Evolutionary conservation across 2,329 filamentous ascomycete species (phyloP).

Genomic region (Nigrospora osmanthi): DNA sequence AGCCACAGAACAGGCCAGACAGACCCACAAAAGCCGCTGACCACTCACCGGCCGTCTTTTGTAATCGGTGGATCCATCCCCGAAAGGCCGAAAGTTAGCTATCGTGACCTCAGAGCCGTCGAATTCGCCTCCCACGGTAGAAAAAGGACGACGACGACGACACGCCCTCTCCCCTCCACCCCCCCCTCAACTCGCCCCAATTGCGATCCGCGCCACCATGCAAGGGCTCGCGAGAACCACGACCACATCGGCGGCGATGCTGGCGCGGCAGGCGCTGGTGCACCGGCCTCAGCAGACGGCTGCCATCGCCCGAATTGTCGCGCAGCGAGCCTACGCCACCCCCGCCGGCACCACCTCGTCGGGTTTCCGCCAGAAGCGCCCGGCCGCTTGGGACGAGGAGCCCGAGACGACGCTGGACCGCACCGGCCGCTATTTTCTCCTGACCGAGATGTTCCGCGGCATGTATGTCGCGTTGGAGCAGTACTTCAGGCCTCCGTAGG

Average conservation of each 20-base stretch:
- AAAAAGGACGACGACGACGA: constrained; percentile 3
- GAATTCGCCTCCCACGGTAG: constrained; percentile 3
- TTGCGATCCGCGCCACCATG: constrained; percentile 12
- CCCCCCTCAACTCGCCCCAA: constrained; percentile 4
- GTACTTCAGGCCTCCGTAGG: constrained; percentile 96
- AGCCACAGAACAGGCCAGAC: not conserved
- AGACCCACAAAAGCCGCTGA: not conserved
- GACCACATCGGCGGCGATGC: constrained; percentile 8
- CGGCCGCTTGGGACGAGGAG: constrained; percentile 72
- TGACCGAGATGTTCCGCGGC: constrained; percentile 91
- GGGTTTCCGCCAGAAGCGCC: constrained; percentile 70
- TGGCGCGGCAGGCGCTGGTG: constrained; percentile 23
- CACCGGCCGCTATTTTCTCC: constrained; percentile 86
- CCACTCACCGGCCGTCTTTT: constrained; percentile 3
- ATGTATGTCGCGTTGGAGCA: constrained; percentile 98
- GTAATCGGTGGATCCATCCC: constrained; percentile 5
- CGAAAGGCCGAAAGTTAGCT: constrained; percentile 3
- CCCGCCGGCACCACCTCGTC: constrained; percentile 72
- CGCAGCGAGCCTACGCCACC: constrained; percentile 46
- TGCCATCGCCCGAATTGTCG: constrained; percentile 20
- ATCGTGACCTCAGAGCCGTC: constrained; percentile 6
- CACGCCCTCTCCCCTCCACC: constrained; percentile 5
- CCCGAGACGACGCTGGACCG: constrained; percentile 72
- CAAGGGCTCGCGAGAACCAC: constrained; percentile 21
- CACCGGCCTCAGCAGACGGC: constrained; percentile 17